Evolutionary conservation across 148 eudicot genomes (phyloP).

Genomic region (Rhododendron ovatum): DNA sequence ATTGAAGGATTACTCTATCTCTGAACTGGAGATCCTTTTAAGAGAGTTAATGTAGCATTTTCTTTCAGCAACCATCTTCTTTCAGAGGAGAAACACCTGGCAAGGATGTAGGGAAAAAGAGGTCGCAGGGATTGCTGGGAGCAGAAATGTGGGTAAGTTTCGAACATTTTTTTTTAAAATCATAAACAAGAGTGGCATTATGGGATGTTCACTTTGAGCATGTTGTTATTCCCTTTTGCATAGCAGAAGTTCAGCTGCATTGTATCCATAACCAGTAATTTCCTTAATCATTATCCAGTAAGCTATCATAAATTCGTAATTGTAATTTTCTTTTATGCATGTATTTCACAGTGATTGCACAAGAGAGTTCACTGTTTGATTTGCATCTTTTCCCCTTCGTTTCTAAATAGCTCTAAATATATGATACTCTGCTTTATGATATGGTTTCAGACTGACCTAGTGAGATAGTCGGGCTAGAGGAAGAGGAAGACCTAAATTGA

Average conservation of each 20-base stretch:
- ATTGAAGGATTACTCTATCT: background rate
- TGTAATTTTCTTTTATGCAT: background rate
- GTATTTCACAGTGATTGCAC: background rate
- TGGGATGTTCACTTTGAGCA: background rate
- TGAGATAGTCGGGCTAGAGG: background rate
- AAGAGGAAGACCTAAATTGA: background rate
- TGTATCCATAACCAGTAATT: background rate
- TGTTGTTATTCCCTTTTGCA: background rate
- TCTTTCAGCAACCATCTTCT: constrained; percentile 62
- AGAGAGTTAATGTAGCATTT: constrained; percentile 10
- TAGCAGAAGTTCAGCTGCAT: constrained; percentile 5
- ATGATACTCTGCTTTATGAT: background rate
- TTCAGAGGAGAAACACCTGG: constrained; percentile 34
- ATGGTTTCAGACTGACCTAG: background rate
- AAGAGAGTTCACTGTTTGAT: background rate
- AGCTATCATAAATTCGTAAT: background rate
- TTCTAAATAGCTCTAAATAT: background rate
- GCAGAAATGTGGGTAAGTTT: constrained; percentile 51
- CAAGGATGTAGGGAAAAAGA: constrained; percentile 41
- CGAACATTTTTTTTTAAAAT: background rate
- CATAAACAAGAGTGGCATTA: background rate
- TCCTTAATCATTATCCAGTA: background rate
- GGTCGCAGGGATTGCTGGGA: constrained; percentile 43
- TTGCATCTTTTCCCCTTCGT: background rate
- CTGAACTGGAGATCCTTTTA: background rate